Conservation (phyloP, 352 stramenopile species). For the Phytophthora colocasiae region DNA sequence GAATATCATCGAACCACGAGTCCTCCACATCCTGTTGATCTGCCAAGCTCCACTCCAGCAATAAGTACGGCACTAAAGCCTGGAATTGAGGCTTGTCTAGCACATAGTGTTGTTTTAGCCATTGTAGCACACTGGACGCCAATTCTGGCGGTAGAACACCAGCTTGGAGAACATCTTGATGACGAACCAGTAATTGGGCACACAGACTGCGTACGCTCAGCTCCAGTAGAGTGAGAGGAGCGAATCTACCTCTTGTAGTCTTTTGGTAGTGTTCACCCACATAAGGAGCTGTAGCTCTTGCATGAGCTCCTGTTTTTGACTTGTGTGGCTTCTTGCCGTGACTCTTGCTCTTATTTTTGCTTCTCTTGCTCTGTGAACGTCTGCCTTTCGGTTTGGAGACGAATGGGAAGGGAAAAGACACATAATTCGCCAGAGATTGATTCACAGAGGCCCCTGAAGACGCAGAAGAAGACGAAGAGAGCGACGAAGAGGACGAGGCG, state of each 20-base stretch:
- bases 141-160: constrained; percentile 48
- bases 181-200: constrained; percentile 50
- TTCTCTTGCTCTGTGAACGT: constrained; percentile 11
- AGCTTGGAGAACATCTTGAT: constrained; percentile 21
- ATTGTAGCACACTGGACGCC: constrained; percentile 53
- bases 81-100: constrained; percentile 69
- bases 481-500: constrained; percentile 10
- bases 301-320: not conserved
- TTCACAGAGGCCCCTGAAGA: constrained; percentile 21
- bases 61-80: constrained; percentile 53
- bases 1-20: constrained; percentile 73
- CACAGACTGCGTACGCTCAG: constrained; percentile 62
- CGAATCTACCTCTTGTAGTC: constrained; percentile 44
- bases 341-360: constrained; percentile 20
- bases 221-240: constrained; percentile 65
- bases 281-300: constrained; percentile 25
- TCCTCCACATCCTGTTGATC: constrained; percentile 58
- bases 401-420: constrained; percentile 84
- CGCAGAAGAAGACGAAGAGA: constrained; percentile 3
- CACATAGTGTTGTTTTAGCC: constrained; percentile 61
- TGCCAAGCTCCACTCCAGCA: constrained; percentile 66
- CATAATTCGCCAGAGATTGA: constrained; percentile 76
- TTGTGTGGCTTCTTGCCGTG: constrained; percentile 27
- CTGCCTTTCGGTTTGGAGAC: constrained; percentile 41
- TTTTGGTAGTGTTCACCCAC: constrained; percentile 65